Conservation (phyloP, 805 yeast genomes). For the Komagataella ulmi region DNA sequence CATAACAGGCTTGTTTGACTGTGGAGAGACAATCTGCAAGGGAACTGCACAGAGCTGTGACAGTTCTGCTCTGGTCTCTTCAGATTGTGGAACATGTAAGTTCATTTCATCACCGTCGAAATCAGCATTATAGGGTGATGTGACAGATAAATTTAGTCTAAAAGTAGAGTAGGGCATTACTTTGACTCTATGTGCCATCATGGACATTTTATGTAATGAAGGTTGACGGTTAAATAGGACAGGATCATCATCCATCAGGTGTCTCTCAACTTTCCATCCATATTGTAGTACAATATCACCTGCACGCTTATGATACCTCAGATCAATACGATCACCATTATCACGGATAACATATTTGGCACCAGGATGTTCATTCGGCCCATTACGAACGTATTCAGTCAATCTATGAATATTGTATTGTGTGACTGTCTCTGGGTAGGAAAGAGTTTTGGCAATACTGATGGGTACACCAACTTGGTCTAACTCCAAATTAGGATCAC, state of each 20-base stretch:
- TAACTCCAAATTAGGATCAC: constrained; percentile 94
- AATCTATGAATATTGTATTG: constrained; percentile 92
- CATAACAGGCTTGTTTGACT: constrained; percentile 98
- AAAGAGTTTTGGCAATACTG: constrained; percentile 87
- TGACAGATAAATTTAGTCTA: constrained; percentile 90
- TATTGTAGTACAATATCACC: constrained; percentile 97
- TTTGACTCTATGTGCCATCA: constrained; percentile 98
- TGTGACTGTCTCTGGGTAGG: constrained; percentile 96
- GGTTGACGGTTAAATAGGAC: constrained; percentile 99
- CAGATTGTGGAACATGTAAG: constrained; percentile 97
- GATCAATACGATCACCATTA: constrained; percentile 96
- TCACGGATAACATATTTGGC: constrained; percentile 97
- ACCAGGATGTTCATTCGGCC: constrained; percentile 99
- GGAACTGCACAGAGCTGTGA: constrained; percentile 96
- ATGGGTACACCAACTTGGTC: constrained; percentile 99
- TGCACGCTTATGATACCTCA: constrained; percentile 93
- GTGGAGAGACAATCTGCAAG: constrained; percentile 94
- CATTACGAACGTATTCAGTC: constrained; percentile 90
- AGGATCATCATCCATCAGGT: constrained; percentile 94
- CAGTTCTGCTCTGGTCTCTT: constrained; percentile 93
- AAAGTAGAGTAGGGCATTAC: constrained; percentile 99
- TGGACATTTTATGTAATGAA: constrained; percentile 96
- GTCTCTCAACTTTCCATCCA: constrained; percentile 99
- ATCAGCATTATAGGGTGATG: constrained; percentile 99
- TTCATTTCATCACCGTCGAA: constrained; percentile 99